Conservation (phyloP, 805 yeast species). For the Starmera caribaea region DNA sequence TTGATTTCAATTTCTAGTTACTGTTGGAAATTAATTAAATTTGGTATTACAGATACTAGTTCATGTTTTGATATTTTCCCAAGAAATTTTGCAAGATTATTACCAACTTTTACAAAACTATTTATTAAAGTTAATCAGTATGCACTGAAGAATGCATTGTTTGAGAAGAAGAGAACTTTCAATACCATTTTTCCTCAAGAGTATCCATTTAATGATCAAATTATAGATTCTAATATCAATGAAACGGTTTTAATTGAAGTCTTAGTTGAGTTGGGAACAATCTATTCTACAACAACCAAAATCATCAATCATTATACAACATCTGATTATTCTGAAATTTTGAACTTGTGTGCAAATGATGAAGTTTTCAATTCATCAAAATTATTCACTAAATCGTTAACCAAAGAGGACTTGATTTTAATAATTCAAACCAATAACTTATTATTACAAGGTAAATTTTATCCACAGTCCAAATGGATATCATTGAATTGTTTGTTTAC, state of each 20-base stretch:
- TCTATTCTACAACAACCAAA: conserved; percentile 47
- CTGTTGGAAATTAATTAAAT: conserved; percentile 21
- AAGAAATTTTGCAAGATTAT: conserved; percentile 38
- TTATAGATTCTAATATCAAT: conserved; percentile 67
- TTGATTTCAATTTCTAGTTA: conserved; percentile 38
- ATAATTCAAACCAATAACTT: conserved; percentile 41
- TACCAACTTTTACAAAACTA: conserved; percentile 44
- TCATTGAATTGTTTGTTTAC: conserved; percentile 50
- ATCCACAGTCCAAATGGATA: conserved; percentile 66
- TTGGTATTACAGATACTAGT: conserved; percentile 18
- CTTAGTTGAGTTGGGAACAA: conserved; percentile 55
- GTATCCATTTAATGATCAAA: conserved; percentile 53
- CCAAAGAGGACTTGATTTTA: conserved; percentile 29
- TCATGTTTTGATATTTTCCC: conserved; percentile 28
- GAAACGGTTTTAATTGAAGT: conserved; percentile 65
- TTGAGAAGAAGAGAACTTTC: conserved; percentile 53
- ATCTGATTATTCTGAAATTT: conserved; percentile 33
- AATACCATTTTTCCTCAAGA: conserved; percentile 59
- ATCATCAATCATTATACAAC: conserved; percentile 32
- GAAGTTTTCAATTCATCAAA: conserved; percentile 30
- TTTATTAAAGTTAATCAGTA: conserved; percentile 43
- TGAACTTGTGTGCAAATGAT: conserved; percentile 25
- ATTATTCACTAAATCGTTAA: conserved; percentile 31
- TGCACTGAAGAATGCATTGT: conserved; percentile 29
- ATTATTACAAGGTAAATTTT: conserved; percentile 44